Base-by-base conservation (phyloP, 2,329 filamentous ascomycete species). In the Arthrobotrys musiformis region DNA sequence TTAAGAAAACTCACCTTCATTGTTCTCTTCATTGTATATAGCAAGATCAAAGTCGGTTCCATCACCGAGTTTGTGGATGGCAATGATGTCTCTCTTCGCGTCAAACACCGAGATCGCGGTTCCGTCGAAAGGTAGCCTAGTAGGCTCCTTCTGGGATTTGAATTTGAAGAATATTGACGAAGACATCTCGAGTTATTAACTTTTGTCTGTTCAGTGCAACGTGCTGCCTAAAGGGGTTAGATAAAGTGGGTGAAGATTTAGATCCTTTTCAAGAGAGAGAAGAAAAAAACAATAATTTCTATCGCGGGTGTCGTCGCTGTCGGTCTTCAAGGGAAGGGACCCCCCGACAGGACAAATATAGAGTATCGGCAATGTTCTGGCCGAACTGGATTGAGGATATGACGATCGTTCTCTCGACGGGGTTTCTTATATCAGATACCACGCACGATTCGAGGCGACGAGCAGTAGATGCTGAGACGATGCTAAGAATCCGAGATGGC, bases 141-240 rank as follows among this genome's bases (percentile, higher is more conserved):
- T 93, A 77, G 93, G 93, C 83, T 98, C 95, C 86, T 93, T 97
- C 83, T 96, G 93, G 81, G 94, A 98, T 86, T 97, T 98, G 90
- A 99, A 99, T 86, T 97, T 97, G 92, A 97, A 99, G 86, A 97
- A 98, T 83, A 99, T 95, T 80, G 94, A 98, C 70, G 95, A 97
- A 83, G 93, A 90, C 94, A 97, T 97, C 19, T 15, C 37, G 28
- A 33, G 30, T 63, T 33, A 66, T 67, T n/a, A n/a, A n/a, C n/a
- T n/a, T n/a, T n/a, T n/a, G n/a, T n/a, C n/a, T n/a, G n/a, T 13
- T 35, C 46, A 22, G n/a, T 30, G 17, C n/a, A 52, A 48, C 26
- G 68, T 68, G 46, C 54, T 76, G 37, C 48, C 72, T 70, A 70
- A 35, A 70, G 19, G n/a, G 30, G 50, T 69, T 56, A 58, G 46